Evolutionary conservation across 179 eudicot genomes (phyloP).

Genomic region (Gypsophila paniculata): DNA sequence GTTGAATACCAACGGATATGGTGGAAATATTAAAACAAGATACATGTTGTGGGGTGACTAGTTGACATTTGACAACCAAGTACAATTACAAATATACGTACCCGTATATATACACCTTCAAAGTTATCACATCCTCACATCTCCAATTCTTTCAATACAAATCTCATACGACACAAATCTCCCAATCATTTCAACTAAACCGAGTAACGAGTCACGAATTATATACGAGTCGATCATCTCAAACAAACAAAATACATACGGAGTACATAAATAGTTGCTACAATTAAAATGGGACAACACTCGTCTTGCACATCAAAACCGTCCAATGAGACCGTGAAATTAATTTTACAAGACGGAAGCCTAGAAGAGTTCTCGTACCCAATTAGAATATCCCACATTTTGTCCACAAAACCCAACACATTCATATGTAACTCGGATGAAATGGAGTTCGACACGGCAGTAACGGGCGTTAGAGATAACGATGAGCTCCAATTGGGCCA

Average conservation of each 20-base stretch:
- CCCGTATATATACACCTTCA: background rate
- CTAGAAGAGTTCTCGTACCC: background rate
- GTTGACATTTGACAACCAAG: too few species aligned
- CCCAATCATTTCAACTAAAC: too few species aligned
- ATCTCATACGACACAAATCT: too few species aligned
- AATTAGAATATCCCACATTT: background rate
- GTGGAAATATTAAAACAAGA: too few species aligned
- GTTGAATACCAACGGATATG: too few species aligned
- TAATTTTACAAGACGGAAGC: conserved; percentile 8
- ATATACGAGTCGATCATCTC: too few species aligned
- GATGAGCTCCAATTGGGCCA: conserved; percentile 1
- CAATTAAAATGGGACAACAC: background rate
- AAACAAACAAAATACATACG: too few species aligned
- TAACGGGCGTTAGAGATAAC: conserved; percentile 37
- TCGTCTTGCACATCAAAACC: background rate
- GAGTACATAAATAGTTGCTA: too few species aligned
- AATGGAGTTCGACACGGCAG: background rate
- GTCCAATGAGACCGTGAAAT: background rate
- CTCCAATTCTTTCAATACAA: background rate
- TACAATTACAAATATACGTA: too few species aligned
- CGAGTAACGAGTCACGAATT: too few species aligned
- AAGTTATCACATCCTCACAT: background rate
- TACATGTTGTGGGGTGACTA: too few species aligned
- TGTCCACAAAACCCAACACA: background rate
- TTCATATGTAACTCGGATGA: background rate